phyloP scores from a whole-genome alignment of 1,284 basidiomycete species.

The Flammula alnicola region DNA sequence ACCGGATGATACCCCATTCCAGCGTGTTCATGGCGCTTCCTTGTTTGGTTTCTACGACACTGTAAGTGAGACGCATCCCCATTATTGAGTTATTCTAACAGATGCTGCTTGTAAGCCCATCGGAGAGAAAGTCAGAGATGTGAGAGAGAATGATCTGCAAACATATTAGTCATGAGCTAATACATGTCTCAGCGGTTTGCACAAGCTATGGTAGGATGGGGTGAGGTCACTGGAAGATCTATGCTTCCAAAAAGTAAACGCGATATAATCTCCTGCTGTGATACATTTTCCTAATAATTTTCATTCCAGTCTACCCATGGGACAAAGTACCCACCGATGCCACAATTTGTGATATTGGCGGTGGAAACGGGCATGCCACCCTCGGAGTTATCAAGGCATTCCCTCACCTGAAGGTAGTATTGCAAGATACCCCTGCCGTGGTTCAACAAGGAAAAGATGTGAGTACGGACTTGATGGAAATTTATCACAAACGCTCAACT shows the following conservation, averaged over 20 bases:
- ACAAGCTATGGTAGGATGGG: slow-evolving; percentile 33
- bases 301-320: slow-evolving; percentile 32
- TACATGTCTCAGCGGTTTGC: slow-evolving; percentile 24
- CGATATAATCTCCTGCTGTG: background rate
- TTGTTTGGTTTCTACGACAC: background rate
- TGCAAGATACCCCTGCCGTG: too few relatives aligned
- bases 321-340: slow-evolving; percentile 24
- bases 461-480: too few relatives aligned
- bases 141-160: slow-evolving; percentile 9
- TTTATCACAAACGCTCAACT: slow-evolving; percentile 30
- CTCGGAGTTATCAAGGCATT: too few relatives aligned
- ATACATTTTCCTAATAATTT: background rate
- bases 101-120: background rate
- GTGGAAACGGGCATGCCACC: too few relatives aligned
- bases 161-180: slow-evolving; percentile 7
- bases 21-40: background rate
- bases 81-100: background rate
- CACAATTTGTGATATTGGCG: slow-evolving; percentile 38
- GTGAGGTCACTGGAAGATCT: too few relatives aligned
- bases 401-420: too few relatives aligned
- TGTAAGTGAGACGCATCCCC: slow-evolving; percentile 3
- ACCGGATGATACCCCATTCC: background rate
- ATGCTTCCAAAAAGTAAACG: slow-evolving; percentile 27
- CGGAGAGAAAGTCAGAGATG: slow-evolving; percentile 4
- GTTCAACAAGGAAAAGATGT: too few relatives aligned